Conservation (phyloP, 23 red algal genomes). For the Gracilaria vermiculophylla region DNA sequence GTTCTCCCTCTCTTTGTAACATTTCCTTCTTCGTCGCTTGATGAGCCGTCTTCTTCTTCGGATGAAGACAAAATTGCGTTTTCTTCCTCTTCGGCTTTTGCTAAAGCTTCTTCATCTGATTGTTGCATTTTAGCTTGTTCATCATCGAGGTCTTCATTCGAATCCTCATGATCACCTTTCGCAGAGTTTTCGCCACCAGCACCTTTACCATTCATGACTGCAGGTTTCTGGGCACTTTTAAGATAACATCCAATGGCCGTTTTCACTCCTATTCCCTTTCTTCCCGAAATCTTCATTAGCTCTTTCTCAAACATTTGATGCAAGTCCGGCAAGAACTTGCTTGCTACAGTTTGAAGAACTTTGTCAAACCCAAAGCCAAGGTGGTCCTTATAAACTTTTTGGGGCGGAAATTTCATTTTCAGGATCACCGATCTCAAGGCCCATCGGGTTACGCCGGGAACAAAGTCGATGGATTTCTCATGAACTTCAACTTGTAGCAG, state of each 20-base stretch:
- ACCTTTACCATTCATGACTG: neutral
- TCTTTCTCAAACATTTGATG: slow-evolving; percentile 8
- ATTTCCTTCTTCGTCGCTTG: slow-evolving; percentile 4
- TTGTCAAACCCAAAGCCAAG: slow-evolving; percentile 38
- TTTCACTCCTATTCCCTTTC: neutral
- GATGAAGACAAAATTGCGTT: slow-evolving; percentile 5
- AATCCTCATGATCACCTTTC: slow-evolving; percentile 37
- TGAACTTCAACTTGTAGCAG: slow-evolving; percentile 34
- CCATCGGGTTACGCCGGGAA: neutral
- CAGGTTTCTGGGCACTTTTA: neutral
- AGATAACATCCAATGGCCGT: neutral
- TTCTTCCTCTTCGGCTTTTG: neutral
- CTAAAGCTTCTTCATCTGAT: neutral
- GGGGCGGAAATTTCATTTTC: slow-evolving; percentile 28
- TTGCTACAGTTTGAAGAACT: neutral
- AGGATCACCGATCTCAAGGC: slow-evolving; percentile 6
- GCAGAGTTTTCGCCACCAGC: neutral
- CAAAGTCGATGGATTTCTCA: slow-evolving; percentile 20
- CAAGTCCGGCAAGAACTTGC: neutral
- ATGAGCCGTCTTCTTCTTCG: slow-evolving; percentile 21
- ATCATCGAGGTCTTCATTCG: neutral
- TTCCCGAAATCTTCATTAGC: neutral
- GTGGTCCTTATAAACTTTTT: slow-evolving; percentile 18
- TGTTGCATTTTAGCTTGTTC: neutral
- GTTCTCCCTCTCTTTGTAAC: neutral